These are phyloP conservation scores for Zygnema cylindricum DNA, from an alignment of 139 green algal species.

Conservation along the genomic window DNA sequence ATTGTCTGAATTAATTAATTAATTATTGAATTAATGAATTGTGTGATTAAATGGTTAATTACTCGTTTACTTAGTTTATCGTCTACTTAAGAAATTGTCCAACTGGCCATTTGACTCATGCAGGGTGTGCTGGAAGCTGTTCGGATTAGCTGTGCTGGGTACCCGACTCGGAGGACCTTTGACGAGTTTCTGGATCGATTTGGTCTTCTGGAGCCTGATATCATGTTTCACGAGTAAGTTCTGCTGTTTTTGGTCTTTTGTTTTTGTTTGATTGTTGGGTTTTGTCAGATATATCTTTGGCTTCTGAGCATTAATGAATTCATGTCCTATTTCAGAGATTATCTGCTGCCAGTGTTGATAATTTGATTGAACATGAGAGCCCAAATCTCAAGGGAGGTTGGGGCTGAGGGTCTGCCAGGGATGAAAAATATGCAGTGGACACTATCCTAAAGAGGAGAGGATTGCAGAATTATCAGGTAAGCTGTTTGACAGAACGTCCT, in stretches of 20 bases:
- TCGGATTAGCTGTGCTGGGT: conserved; percentile 94
- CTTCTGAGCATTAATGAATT: too few species aligned
- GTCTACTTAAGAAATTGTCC: too few species aligned
- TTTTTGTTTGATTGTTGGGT: too few species aligned
- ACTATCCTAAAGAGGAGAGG: conserved; percentile 87
- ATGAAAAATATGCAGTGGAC: conserved; percentile 46
- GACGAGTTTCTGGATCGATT: conserved; percentile 95
- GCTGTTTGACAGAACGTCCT: neutral
- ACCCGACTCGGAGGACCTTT: conserved; percentile 86
- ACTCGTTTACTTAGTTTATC: too few species aligned
- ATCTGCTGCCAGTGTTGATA: too few species aligned
- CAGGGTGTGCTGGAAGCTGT: conserved; percentile 96
- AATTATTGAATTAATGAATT: too few species aligned
- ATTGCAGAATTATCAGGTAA: conserved; percentile 55
- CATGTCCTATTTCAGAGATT: too few species aligned
- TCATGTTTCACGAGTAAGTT: conserved; percentile 24
- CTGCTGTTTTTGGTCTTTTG: neutral
- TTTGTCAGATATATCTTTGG: too few species aligned
- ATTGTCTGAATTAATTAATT: too few species aligned
- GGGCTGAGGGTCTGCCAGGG: conserved; percentile 13
- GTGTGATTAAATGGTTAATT: too few species aligned
- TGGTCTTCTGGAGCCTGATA: conserved; percentile 79
- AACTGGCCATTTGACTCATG: too few species aligned
- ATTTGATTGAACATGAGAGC: too few species aligned
- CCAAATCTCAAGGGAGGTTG: neutral